Conservation (phyloP, 257 asterid species). For the Solanum sitiens region DNA sequence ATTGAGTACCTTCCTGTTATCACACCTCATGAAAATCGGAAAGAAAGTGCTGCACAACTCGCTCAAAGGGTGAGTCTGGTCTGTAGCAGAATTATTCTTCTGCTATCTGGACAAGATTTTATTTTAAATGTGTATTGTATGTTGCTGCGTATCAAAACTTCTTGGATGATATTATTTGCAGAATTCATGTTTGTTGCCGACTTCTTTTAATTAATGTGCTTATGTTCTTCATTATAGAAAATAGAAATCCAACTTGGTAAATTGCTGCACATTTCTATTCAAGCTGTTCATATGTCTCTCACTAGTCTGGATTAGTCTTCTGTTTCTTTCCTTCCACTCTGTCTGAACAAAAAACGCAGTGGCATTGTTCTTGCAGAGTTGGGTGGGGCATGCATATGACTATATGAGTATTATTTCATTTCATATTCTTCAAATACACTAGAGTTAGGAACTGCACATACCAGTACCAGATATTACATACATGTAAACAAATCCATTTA, state of each 20-base stretch:
- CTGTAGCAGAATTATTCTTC: not conserved
- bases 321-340: not conserved
- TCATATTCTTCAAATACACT: not conserved
- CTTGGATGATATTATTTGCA: not conserved
- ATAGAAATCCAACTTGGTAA: not conserved
- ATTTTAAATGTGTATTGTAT: not conserved
- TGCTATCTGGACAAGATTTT: not conserved
- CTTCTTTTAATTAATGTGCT: not conserved
- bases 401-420: not conserved
- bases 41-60: constrained; percentile 62
- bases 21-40: constrained; percentile 55
- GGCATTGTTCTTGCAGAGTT: not conserved
- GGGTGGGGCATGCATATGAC: not conserved
- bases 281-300: not conserved
- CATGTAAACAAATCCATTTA: not conserved
- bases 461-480: not conserved
- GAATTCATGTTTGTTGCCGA: not conserved
- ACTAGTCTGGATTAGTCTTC: not conserved
- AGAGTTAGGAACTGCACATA: not conserved
- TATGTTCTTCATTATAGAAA: not conserved
- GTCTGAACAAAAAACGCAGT: not conserved
- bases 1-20: constrained; percentile 93
- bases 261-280: not conserved
- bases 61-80: constrained; percentile 64
- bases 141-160: not conserved